Evolutionary conservation across 805 yeast species (phyloP), one percentile per base, ranked within the genome.

Genomic region (Candida corydali): DNA sequence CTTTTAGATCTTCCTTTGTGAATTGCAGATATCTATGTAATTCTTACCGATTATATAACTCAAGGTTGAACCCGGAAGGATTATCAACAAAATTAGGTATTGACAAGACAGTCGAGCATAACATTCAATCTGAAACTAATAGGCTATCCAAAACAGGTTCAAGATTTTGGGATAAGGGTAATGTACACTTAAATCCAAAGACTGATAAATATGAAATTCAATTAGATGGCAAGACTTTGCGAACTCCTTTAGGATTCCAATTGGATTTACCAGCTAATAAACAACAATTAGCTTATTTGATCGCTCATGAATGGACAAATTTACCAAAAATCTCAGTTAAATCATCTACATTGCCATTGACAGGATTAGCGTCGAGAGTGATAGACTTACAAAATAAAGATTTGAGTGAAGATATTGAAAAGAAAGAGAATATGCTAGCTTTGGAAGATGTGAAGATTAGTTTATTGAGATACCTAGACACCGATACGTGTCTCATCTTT

Each of bases 401-500:
- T 40, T 26, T 46, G 8, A 59, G 61, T 40, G 54, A 55, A 38
- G 28, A 32, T 5, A 37, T 36, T 8, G 57, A 66, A 22, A 44
- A 43, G 0, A 57, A 61, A 2, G 61, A 63, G 3, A 69, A 70
- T 41, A 55, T 72, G 34, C 56, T 69, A 11, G 75, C 80, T 29
- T 61, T 77, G 29, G 74, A 70, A 4, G 75, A 73, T 29, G 75
- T 86, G 15, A 73, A 76, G 42, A 59, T 70, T 29, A 75, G 74
- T 44, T 62, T 93, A 43, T 63, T 91, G 51, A 78, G 89, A 38
- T 93, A 89, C 54, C 67, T 94, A 40, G 98, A 93, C 57, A 93
- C 98, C 0, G 99, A 93, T 59, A 88, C 98, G 1, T 66, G 95
- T 44, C 69, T 93, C 36, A 87, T 91, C 7, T 83, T 89, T 52